Evolutionary conservation across 2,329 filamentous ascomycete genomes (phyloP), one percentile per base, ranked within the genome.

Genomic region (Fusarium keratoplasticum): DNA sequence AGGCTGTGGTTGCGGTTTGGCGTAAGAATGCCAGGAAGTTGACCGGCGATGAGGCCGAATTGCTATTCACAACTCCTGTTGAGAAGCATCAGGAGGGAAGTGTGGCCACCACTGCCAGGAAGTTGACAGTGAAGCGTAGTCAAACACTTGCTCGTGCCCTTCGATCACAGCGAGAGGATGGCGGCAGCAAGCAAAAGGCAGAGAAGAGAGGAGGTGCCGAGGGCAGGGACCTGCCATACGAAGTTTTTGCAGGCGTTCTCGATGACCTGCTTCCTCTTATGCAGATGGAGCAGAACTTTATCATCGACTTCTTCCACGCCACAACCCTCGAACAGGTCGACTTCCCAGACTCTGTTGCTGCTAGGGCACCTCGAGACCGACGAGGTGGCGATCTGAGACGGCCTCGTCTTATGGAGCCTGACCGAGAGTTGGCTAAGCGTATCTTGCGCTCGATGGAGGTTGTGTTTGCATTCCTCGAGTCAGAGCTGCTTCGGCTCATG

Each of bases 231-330:
- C 88, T 93, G 74, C 91, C 94, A 0, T 96, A 92, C 76, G 95
- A 98, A 82, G 91, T 94, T 4, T 98, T 98, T 82, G 88, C 90
- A 1, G 92, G 91, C 40, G 91, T 94, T 14, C 84, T 98, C 70
- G 93, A 96, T 66, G 95, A 98, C 78, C 90, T 96, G 73, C 85
- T 95, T 52, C 94, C 93, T 7, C 88, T 97, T 65, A 91, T 98
- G 67, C 92, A 95, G 76, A 95, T 96, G 81, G 96, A 99, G 83
- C 96, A 99, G 81, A 98, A 98, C 80, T 99, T 98, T 80, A 87
- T 98, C 58, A 92, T 98, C n/a, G 95, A 97, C 76, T 96, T 98
- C 82, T 98, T 98, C 88, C 96, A 98, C 77, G 91, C 96, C 29
- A 94, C 93, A n/a, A 97, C 95, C 2, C 87, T 96, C 31, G 92